phyloP scores from a whole-genome alignment of 495 filamentous ascomycete species.

The Staphylotrichum tortipilum region DNA sequence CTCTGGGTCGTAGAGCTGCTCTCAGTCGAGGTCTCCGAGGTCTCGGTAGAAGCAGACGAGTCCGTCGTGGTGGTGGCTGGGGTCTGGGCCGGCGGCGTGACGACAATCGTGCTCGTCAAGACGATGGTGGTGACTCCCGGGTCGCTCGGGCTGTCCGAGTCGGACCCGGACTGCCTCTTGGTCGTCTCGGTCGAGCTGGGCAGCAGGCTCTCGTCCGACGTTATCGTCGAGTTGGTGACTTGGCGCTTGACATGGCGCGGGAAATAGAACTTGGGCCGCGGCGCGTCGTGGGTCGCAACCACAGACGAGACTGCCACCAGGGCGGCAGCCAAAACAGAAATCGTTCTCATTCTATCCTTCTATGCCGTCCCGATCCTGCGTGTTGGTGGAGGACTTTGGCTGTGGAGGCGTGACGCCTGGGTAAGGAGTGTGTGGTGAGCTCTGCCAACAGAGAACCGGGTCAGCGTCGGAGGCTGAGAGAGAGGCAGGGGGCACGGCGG shows the following conservation, averaged over 20 bases:
- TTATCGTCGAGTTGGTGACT: conserved; percentile 41
- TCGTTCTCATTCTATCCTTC: conserved; percentile 38
- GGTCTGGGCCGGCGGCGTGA: conserved; percentile 8
- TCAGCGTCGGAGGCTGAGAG: too few relatives aligned
- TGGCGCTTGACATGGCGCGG: conserved; percentile 52
- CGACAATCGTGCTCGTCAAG: conserved; percentile 20
- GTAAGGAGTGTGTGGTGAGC: conserved; percentile 3
- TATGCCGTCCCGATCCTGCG: conserved; percentile 9
- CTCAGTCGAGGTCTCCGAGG: background rate
- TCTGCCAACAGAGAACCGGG: conserved; percentile 17
- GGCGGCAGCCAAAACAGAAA: conserved; percentile 42
- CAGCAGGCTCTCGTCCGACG: conserved; percentile 12
- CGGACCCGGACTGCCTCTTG: conserved; percentile 21
- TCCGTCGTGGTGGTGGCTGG: background rate
- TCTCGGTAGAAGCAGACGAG: background rate
- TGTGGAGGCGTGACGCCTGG: background rate
- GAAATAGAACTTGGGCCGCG: conserved; percentile 50
- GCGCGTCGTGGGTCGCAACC: conserved; percentile 29
- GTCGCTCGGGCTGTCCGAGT: background rate
- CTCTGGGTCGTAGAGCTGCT: background rate
- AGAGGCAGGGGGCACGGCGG: too few relatives aligned
- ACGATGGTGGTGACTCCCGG: conserved; percentile 20
- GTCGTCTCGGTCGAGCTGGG: conserved; percentile 17
- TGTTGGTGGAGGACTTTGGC: background rate
- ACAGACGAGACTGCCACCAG: conserved; percentile 44